A percentile compares a stretch with the other conserved stretches of the same genome.
phyloP scores from a whole-genome alignment of 169 alveolate species.

The Theileria orientalis region DNA sequence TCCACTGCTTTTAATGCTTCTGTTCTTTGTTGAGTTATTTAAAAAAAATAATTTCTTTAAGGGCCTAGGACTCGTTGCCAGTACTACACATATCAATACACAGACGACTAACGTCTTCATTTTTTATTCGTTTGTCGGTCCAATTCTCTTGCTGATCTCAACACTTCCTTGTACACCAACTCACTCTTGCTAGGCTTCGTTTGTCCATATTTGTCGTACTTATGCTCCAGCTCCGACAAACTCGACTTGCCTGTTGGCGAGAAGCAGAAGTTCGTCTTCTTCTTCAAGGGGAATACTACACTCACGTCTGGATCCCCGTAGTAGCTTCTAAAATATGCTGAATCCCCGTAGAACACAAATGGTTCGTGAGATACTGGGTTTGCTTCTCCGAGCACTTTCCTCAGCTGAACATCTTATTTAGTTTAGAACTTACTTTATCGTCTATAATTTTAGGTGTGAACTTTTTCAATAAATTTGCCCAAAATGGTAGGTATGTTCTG shows the following conservation, averaged over 20 bases:
- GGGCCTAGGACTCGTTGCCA: no score
- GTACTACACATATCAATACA: neutral
- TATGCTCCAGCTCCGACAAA: slow-evolving; percentile 54
- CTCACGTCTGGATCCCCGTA: slow-evolving; percentile 81
- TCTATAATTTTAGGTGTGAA: slow-evolving; percentile 80
- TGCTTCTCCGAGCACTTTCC: slow-evolving; percentile 69
- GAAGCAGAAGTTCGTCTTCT: slow-evolving; percentile 75
- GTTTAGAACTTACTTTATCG: slow-evolving; percentile 69
- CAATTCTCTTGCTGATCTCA: slow-evolving; percentile 50
- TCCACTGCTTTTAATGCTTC: no score
- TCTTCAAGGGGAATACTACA: slow-evolving; percentile 67
- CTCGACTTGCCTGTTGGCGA: slow-evolving; percentile 73
- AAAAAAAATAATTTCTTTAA: no score
- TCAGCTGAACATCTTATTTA: slow-evolving; percentile 50
- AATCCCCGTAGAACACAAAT: slow-evolving; percentile 76
- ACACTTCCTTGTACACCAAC: slow-evolving; percentile 50
- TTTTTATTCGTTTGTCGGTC: slow-evolving; percentile 9
- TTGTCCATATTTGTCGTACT: slow-evolving; percentile 54
- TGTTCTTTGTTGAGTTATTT: neutral
- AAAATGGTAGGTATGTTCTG: slow-evolving; percentile 82
- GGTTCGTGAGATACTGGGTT: slow-evolving; percentile 79
- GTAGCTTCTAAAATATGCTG: slow-evolving; percentile 76
- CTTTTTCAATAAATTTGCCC: slow-evolving; percentile 73
- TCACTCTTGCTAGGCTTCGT: slow-evolving; percentile 22
- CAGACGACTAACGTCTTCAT: neutral